Evolutionary conservation across 1,284 basidiomycete genomes (phyloP).

Genomic region (Hypsizygus ulmarius): DNA sequence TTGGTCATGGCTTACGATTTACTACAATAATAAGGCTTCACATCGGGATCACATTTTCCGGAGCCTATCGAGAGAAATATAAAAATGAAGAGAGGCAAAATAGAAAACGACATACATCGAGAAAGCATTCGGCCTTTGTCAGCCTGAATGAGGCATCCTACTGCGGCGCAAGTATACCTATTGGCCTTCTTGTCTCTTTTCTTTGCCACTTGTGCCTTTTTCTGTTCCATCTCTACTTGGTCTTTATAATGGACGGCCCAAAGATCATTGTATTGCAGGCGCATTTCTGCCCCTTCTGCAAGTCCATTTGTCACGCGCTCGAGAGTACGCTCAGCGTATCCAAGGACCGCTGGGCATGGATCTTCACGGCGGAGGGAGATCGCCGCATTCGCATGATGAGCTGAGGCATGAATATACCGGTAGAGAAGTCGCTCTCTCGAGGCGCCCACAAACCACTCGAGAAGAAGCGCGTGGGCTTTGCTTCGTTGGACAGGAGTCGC

Average conservation of each 20-base stretch:
- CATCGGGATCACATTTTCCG: slow-evolving; percentile 32
- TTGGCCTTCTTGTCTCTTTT: slow-evolving; percentile 28
- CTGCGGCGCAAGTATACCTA: slow-evolving; percentile 30
- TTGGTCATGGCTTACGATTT: slow-evolving; percentile 23
- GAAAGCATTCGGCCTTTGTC: slow-evolving; percentile 27
- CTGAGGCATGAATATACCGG: slow-evolving; percentile 28
- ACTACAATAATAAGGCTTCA: slow-evolving; percentile 35
- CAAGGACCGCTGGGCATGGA: slow-evolving; percentile 20
- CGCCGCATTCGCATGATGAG: slow-evolving; percentile 28
- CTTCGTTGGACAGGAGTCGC: slow-evolving; percentile 5
- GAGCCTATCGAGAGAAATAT: slow-evolving; percentile 20
- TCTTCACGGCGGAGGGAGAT: slow-evolving; percentile 12
- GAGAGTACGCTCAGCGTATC: slow-evolving; percentile 18
- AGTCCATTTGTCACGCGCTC: slow-evolving; percentile 3
- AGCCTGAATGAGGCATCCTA: slow-evolving; percentile 27
- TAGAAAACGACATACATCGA: slow-evolving; percentile 20
- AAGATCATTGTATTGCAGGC: slow-evolving; percentile 20
- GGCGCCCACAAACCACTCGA: slow-evolving; percentile 24
- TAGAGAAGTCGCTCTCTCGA: slow-evolving; percentile 8
- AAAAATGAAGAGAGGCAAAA: not conserved
- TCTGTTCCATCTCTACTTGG: slow-evolving; percentile 19
- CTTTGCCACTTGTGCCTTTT: slow-evolving; percentile 18
- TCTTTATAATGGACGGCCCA: slow-evolving; percentile 23
- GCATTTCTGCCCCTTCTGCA: slow-evolving; percentile 14
- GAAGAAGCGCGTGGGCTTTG: slow-evolving; percentile 22